These are phyloP conservation scores for Caryocar brasiliense DNA, from an alignment of 441 rosid species.

Conservation along the genomic window DNA sequence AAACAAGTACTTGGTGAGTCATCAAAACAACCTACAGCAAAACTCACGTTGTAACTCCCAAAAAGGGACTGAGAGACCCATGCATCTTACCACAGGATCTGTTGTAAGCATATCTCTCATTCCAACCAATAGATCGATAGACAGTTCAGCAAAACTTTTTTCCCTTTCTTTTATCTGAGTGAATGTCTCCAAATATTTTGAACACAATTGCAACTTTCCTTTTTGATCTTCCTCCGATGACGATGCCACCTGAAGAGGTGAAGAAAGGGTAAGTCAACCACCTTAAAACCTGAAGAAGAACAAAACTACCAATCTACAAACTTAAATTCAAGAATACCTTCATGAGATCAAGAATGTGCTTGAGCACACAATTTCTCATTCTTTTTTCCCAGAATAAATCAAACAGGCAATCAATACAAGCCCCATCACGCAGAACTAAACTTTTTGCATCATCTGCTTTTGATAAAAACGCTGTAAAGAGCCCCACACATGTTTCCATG, in stretches of 20 bases:
- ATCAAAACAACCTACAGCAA: slow-evolving; percentile 9
- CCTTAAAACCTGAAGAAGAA: slow-evolving; percentile 8
- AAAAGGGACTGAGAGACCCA: too few relatives aligned
- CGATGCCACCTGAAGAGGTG: slow-evolving; percentile 44
- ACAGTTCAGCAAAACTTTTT: slow-evolving; percentile 51
- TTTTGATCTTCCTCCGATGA: slow-evolving; percentile 55
- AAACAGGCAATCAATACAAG: slow-evolving; percentile 74
- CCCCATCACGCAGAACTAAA: slow-evolving; percentile 50
- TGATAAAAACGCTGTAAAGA: slow-evolving; percentile 58
- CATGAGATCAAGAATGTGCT: slow-evolving; percentile 72
- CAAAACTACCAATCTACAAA: slow-evolving; percentile 5
- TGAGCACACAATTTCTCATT: slow-evolving; percentile 54
- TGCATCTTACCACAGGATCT: slow-evolving; percentile 70
- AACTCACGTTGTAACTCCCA: too few relatives aligned
- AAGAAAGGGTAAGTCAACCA: slow-evolving; percentile 7
- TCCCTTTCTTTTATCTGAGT: slow-evolving; percentile 87
- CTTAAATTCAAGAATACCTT: slow-evolving; percentile 44
- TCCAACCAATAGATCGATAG: slow-evolving; percentile 72
- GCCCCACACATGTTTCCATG: slow-evolving; percentile 53
- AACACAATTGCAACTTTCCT: slow-evolving; percentile 69
- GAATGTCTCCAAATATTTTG: slow-evolving; percentile 88
- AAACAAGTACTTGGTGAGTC: slow-evolving; percentile 20
- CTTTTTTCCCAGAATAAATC: slow-evolving; percentile 90
- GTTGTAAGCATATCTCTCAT: slow-evolving; percentile 75
- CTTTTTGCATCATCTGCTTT: slow-evolving; percentile 52